Conservation (phyloP, 2,329 filamentous ascomycete genomes). For the Colletotrichum higginsianum region DNA sequence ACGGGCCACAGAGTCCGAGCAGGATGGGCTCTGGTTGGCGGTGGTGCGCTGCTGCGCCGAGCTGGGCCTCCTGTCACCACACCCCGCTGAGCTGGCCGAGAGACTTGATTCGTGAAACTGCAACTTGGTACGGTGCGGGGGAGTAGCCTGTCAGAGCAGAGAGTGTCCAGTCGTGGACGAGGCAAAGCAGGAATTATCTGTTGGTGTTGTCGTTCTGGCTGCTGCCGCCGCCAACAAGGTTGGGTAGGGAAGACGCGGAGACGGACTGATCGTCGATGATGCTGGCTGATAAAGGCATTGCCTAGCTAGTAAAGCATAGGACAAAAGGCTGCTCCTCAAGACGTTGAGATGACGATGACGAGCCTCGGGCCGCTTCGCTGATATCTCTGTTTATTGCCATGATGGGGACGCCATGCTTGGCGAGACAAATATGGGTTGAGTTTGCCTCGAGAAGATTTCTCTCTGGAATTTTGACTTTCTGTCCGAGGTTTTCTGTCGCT, state of each 20-base stretch:
- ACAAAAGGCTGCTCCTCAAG: not conserved
- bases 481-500: not conserved
- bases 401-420: slow-evolving; percentile 11
- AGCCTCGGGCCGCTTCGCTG: slow-evolving; percentile 20
- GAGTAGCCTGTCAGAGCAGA: slow-evolving; percentile 35
- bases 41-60: slow-evolving; percentile 30
- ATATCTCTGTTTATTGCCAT: slow-evolving; percentile 17
- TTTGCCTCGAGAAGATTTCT: not conserved
- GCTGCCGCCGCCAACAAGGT: not conserved
- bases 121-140: slow-evolving; percentile 28
- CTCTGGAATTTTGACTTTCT: slow-evolving; percentile 28
- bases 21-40: slow-evolving; percentile 28
- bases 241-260: not conserved
- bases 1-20: slow-evolving; percentile 21
- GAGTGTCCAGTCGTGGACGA: not conserved
- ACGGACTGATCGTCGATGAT: slow-evolving; percentile 30
- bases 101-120: slow-evolving; percentile 35
- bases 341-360: slow-evolving; percentile 29
- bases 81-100: slow-evolving; percentile 3
- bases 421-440: not conserved
- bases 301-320: slow-evolving; percentile 5
- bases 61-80: slow-evolving; percentile 29
- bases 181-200: slow-evolving; percentile 28
- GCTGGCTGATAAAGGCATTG: slow-evolving; percentile 2
- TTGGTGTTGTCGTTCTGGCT: slow-evolving; percentile 5